phyloP scores from a whole-genome alignment of 257 asterid genomes.

The Solanum medicagineum region DNA sequence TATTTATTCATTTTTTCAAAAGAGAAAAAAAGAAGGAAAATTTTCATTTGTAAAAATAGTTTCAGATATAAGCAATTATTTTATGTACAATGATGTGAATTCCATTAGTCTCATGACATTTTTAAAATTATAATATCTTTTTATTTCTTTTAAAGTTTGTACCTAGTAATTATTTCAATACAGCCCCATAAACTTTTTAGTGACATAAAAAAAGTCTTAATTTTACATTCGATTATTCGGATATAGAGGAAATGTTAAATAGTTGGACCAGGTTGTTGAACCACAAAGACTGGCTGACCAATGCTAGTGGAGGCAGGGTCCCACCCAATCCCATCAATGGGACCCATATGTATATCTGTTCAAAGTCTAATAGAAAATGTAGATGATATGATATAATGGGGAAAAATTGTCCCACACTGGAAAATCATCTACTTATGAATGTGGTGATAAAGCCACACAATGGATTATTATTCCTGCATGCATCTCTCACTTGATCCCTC shows the following conservation, averaged over 20 bases:
- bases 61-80: too few species aligned
- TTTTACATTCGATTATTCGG: too few species aligned
- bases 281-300: not conserved
- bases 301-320: conserved; percentile 6
- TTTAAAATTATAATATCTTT: too few species aligned
- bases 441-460: conserved; percentile 34
- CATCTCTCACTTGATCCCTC: conserved; percentile 26
- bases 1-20: not conserved
- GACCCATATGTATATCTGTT: not conserved
- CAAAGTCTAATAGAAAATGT: conserved; percentile 4
- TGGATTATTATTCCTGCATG: conserved; percentile 27
- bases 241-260: too few species aligned
- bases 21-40: not conserved
- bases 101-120: too few species aligned
- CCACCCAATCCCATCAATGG: not conserved
- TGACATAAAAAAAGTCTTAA: too few species aligned
- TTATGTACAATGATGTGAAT: too few species aligned
- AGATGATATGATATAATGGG: not conserved
- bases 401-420: conserved; percentile 8
- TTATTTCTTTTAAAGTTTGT: too few species aligned
- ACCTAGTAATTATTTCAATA: too few species aligned
- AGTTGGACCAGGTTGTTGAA: not conserved
- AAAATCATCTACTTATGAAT: conserved; percentile 15
- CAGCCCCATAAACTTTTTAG: too few species aligned
- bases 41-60: too few species aligned